These are phyloP conservation scores for Barnettozyma wickerhamii DNA, from an alignment of 805 yeast species.

Conservation along the genomic window DNA sequence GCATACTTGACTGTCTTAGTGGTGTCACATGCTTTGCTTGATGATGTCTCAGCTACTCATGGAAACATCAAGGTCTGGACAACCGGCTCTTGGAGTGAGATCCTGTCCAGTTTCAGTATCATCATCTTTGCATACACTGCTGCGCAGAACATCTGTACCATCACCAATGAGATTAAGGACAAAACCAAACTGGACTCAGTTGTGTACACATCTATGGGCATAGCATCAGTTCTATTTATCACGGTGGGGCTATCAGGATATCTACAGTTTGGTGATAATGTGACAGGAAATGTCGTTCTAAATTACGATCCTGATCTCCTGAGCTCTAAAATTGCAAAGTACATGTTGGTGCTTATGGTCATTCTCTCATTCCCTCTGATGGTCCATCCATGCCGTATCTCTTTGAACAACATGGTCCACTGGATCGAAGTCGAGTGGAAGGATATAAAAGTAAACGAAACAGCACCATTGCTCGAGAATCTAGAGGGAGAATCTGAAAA, in stretches of 20 bases:
- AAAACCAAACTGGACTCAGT: slow-evolving; percentile 50
- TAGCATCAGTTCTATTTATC: slow-evolving; percentile 55
- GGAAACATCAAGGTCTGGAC: slow-evolving; percentile 39
- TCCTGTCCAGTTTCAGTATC: slow-evolving; percentile 64
- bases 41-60: slow-evolving; percentile 39
- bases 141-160: slow-evolving; percentile 75
- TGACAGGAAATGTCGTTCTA: slow-evolving; percentile 63
- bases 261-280: slow-evolving; percentile 63
- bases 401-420: slow-evolving; percentile 59
- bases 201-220: slow-evolving; percentile 41
- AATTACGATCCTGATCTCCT: slow-evolving; percentile 55
- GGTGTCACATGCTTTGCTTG: slow-evolving; percentile 42
- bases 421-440: slow-evolving; percentile 33
- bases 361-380: slow-evolving; percentile 72
- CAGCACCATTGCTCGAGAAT: slow-evolving; percentile 9
- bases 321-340: slow-evolving; percentile 49
- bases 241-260: slow-evolving; percentile 68
- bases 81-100: slow-evolving; percentile 40
- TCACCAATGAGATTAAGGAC: slow-evolving; percentile 62
- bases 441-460: slow-evolving; percentile 6
- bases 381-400: slow-evolving; percentile 77
- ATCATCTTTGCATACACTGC: slow-evolving; percentile 80
- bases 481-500: slow-evolving; percentile 16
- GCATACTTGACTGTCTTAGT: slow-evolving; percentile 57
- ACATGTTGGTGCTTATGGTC: slow-evolving; percentile 66